phyloP scores from a whole-genome alignment of 2,329 filamentous ascomycete species.

The Neofusicoccum laricinum region DNA sequence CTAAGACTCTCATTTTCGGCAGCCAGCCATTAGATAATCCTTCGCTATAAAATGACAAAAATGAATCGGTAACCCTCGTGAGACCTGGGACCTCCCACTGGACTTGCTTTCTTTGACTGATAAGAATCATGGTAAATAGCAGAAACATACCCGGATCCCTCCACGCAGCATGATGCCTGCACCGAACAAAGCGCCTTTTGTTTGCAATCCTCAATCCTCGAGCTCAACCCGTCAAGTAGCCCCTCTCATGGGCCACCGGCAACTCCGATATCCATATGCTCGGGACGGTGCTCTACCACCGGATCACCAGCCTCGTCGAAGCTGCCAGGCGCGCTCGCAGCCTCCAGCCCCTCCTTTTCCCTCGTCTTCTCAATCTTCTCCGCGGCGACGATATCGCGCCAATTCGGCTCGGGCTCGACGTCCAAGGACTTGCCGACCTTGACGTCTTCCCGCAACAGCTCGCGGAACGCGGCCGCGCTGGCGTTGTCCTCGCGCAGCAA shows the following conservation, averaged over 20 bases:
- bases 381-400: background rate
- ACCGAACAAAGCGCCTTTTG: background rate
- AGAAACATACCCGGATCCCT: background rate
- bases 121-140: background rate
- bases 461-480: conserved; percentile 27
- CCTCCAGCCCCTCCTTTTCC: conserved; percentile 1
- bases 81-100: background rate
- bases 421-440: background rate
- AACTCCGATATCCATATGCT: background rate
- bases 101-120: background rate
- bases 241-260: background rate
- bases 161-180: background rate
- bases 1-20: background rate
- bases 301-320: conserved; percentile 1
- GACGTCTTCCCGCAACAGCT: conserved; percentile 37
- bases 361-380: background rate
- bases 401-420: conserved; percentile 8
- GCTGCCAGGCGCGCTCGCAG: background rate
- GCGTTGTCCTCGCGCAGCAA: conserved; percentile 31
- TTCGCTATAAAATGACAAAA: background rate
- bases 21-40: background rate
- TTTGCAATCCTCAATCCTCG: background rate
- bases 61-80: background rate
- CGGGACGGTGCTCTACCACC: background rate
- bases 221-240: background rate